phyloP scores from a whole-genome alignment of 1,284 basidiomycete genomes.

The Amylostereum chailletii region DNA sequence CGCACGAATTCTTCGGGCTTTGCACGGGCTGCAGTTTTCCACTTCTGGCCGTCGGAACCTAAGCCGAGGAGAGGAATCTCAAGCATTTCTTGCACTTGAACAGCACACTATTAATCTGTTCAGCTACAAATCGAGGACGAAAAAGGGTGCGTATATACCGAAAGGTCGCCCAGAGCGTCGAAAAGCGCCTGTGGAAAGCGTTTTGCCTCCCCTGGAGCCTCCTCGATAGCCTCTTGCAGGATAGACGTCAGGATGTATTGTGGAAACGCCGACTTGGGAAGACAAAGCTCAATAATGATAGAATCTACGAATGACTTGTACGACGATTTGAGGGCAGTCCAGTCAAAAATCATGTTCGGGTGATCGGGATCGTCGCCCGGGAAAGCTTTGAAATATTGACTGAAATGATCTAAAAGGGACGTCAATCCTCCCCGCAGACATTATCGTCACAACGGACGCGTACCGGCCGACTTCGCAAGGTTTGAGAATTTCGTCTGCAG shows the following conservation, averaged over 20 bases:
- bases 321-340: conserved; percentile 44
- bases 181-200: conserved; percentile 69
- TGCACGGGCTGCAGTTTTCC: conserved; percentile 36
- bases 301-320: conserved; percentile 72
- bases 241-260: conserved; percentile 54
- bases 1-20: conserved; percentile 49
- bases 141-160: conserved; percentile 32
- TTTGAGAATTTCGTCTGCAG: conserved; percentile 55
- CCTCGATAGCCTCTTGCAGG: conserved; percentile 58
- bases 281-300: conserved; percentile 69
- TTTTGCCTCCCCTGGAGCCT: conserved; percentile 59
- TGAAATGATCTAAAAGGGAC: conserved; percentile 45
- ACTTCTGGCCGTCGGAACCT: conserved; percentile 38
- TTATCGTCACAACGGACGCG: conserved; percentile 14
- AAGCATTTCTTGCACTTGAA: conserved; percentile 55
- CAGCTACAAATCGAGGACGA: not conserved
- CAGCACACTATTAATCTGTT: conserved; percentile 34
- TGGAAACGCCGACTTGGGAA: conserved; percentile 58
- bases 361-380: conserved; percentile 31
- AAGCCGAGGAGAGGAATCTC: conserved; percentile 40
- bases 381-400: conserved; percentile 51
- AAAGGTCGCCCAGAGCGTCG: conserved; percentile 71
- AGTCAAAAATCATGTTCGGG: conserved; percentile 50
- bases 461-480: conserved; percentile 58
- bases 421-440: too few species aligned